Conservation (phyloP, 1,284 basidiomycete species). For the Cystobasidiaceae sp. region DNA sequence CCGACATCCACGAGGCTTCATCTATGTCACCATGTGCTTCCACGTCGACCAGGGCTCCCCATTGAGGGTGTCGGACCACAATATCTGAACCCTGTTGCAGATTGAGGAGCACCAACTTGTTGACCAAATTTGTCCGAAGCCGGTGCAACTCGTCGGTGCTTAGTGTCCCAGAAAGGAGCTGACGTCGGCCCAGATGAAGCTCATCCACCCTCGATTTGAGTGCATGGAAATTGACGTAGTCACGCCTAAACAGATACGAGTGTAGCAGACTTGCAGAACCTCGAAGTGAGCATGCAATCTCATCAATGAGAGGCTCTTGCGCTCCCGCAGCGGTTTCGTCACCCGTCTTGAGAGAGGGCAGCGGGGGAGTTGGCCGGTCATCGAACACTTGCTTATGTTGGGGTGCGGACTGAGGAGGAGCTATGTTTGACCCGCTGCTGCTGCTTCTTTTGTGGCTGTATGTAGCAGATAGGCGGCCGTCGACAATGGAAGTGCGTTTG, state of each 20-base stretch:
- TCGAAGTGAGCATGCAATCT: slow-evolving; percentile 89
- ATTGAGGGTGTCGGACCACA: slow-evolving; percentile 87
- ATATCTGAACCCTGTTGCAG: slow-evolving; percentile 87
- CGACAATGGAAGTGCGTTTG: slow-evolving; percentile 15
- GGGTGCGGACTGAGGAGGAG: too few species aligned
- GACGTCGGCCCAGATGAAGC: slow-evolving; percentile 79
- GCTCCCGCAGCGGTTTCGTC: slow-evolving; percentile 80
- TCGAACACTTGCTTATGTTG: slow-evolving; percentile 46
- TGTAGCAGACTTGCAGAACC: slow-evolving; percentile 94
- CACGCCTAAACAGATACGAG: slow-evolving; percentile 76
- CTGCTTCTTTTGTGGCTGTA: slow-evolving; percentile 38
- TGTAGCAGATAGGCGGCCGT: slow-evolving; percentile 18
- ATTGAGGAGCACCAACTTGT: slow-evolving; percentile 80
- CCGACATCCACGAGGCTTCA: slow-evolving; percentile 45
- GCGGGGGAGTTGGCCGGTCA: slow-evolving; percentile 69
- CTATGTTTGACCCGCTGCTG: slow-evolving; percentile 28
- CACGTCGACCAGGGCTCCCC: slow-evolving; percentile 79
- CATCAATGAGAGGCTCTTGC: slow-evolving; percentile 85
- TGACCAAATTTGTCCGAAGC: slow-evolving; percentile 80
- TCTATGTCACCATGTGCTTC: slow-evolving; percentile 54
- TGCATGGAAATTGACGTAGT: slow-evolving; percentile 81
- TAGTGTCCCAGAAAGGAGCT: slow-evolving; percentile 80
- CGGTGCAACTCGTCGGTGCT: slow-evolving; percentile 79
- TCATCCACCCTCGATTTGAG: slow-evolving; percentile 87
- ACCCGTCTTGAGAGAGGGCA: slow-evolving; percentile 85